phyloP scores from a whole-genome alignment of 129 eudicot species.

The Cynara cardunculus region DNA sequence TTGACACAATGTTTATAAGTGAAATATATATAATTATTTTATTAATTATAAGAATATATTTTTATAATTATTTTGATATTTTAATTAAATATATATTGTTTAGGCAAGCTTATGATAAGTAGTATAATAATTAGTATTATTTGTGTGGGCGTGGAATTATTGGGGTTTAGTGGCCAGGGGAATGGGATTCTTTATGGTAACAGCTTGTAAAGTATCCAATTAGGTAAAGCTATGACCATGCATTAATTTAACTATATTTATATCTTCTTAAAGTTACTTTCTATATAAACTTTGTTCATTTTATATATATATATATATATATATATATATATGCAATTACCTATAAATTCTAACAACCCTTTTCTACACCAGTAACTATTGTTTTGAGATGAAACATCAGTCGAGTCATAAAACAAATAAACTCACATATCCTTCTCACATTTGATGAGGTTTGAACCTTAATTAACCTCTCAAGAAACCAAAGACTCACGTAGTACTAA shows the following conservation, averaged over 20 bases:
- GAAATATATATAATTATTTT: neutral
- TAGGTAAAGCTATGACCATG: slow-evolving; percentile 31
- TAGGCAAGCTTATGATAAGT: slow-evolving; percentile 13
- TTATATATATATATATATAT: too few species aligned
- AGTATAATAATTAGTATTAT: slow-evolving; percentile 4
- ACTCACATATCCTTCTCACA: too few species aligned
- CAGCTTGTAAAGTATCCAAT: slow-evolving; percentile 37
- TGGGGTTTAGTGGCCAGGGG: slow-evolving; percentile 37
- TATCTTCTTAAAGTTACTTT: slow-evolving; percentile 28
- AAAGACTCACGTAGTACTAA: too few species aligned
- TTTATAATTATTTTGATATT: neutral
- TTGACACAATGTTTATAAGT: neutral
- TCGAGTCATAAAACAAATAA: too few species aligned
- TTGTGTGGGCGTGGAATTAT: slow-evolving; percentile 26
- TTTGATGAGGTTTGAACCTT: too few species aligned
- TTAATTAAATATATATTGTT: slow-evolving; percentile 4
- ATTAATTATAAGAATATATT: neutral
- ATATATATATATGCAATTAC: neutral
- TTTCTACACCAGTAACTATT: neutral
- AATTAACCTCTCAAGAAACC: too few species aligned
- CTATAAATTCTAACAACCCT: neutral
- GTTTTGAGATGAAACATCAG: too few species aligned
- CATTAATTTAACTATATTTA: slow-evolving; percentile 17
- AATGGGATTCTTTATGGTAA: slow-evolving; percentile 34
- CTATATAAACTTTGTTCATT: slow-evolving; percentile 9